Base-by-base conservation (phyloP, 441 rosid genomes). In the Croton setiger region DNA sequence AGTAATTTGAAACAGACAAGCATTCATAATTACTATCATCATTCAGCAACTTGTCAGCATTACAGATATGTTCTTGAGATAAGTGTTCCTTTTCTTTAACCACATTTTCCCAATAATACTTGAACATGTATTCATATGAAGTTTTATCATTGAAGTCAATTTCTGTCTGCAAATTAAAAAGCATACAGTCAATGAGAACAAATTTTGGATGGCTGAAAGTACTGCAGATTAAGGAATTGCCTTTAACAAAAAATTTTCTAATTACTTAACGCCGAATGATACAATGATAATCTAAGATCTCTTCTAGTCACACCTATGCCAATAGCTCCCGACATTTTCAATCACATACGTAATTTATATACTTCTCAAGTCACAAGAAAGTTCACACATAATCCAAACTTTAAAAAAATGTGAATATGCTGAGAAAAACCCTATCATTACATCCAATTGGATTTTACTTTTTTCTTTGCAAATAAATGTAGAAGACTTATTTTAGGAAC, bases 111-210 rank as follows among this genome's bases (percentile, higher is more conserved):
- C 84, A 77, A 37, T 84, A 86, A 11, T 17, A 72, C 70, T 74
- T 83, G 71, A 78, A 82, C 66, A 75, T 36, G 67, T 56, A 66
- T 68, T 85, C 83, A 0, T 74, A 75, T 33, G 79, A 68, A 11
- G 75, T 63, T 52, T 20, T 55, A 64, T 76, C 83, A 47, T 69
- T 41, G 33, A 75, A 79, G 49, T 86, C 80, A 59, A 84, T 48
- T 53, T 70, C 72, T 51, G n/a, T 79, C 82, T 83, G 72, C 43
- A 76, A 60, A 61, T 51, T 13, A 63, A 75, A 44, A n/a, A 61
- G 39, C 43, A 53, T 6, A 17, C 6, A 15, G 9, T 12, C 36
- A 44, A 72, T 3, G 2, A 60, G 63, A 21, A 55, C 23, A 43
- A 36, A 12, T 3, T 35, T 35, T 56, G 10, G 3, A 31, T 6